A percentile compares a stretch with the other conserved stretches of the same genome.
Conservation (phyloP, 176 grass and related monocot genomes). For the Lolium multiflorum region DNA sequence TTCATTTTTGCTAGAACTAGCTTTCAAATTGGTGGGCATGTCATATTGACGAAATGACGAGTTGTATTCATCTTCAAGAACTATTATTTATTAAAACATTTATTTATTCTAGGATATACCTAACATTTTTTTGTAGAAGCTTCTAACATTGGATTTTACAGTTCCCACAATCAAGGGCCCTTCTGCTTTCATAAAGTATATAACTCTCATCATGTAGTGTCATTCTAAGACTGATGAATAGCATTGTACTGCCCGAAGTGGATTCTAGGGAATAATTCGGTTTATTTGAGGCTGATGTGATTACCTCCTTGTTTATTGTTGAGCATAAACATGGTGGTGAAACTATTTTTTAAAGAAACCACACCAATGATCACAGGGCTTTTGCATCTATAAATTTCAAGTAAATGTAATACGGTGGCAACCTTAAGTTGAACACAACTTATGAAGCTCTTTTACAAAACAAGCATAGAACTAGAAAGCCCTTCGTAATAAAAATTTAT, state of each 20-base stretch:
- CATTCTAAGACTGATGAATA: background rate
- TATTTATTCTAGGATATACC: background rate
- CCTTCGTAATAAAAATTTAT: no score
- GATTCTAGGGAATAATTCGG: background rate
- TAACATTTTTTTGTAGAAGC: background rate
- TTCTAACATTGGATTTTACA: background rate
- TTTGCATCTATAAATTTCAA: background rate
- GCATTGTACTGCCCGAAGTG: background rate
- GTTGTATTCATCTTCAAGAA: no score
- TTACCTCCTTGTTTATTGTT: background rate
- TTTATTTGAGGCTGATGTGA: no score
- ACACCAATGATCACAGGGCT: no score
- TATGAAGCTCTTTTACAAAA: background rate
- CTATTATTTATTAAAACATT: background rate
- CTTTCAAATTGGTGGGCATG: no score
- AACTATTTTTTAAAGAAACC: no score
- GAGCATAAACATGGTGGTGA: no score
- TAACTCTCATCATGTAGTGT: background rate
- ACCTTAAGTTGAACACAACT: background rate
- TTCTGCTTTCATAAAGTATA: background rate
- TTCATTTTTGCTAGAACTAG: no score
- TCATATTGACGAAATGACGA: no score
- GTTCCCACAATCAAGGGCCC: background rate
- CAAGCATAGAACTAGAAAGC: no score
- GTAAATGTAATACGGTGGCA: background rate